Conservation (phyloP, 179 eudicot genomes). For the Beta corolliflora region DNA sequence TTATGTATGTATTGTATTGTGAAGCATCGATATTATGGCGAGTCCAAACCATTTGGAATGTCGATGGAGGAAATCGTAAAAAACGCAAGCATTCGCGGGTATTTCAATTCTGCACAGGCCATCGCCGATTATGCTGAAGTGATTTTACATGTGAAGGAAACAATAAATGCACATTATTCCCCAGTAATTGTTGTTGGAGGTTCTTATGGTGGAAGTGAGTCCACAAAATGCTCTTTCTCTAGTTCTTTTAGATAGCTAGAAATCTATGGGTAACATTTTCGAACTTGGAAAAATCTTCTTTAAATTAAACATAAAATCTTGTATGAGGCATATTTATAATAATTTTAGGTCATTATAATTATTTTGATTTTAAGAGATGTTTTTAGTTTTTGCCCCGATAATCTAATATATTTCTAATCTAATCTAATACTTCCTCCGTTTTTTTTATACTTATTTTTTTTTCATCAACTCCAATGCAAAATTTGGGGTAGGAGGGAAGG, state of each 20-base stretch:
- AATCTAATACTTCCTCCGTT: too few relatives aligned
- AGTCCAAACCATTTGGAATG: slow-evolving; percentile 37
- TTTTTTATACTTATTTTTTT: too few relatives aligned
- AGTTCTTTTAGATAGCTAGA: neutral
- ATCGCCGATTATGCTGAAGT: slow-evolving; percentile 37
- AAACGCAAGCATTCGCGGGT: slow-evolving; percentile 35
- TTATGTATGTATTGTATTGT: neutral
- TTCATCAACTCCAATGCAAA: too few relatives aligned
- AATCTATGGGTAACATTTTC: too few relatives aligned
- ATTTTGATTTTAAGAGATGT: neutral
- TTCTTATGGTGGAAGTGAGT: slow-evolving; percentile 42
- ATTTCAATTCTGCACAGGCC: slow-evolving; percentile 40
- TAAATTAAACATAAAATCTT: too few relatives aligned
- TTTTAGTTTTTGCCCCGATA: too few relatives aligned
- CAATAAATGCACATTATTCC: slow-evolving; percentile 24
- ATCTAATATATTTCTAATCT: too few relatives aligned
- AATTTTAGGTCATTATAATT: too few relatives aligned
- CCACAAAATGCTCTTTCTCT: neutral
- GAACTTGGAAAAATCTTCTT: too few relatives aligned
- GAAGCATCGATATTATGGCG: slow-evolving; percentile 37
- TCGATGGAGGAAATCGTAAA: slow-evolving; percentile 29
- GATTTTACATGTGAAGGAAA: slow-evolving; percentile 28
- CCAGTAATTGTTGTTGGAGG: slow-evolving; percentile 40
- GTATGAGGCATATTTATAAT: too few relatives aligned
- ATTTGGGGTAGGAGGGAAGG: too few relatives aligned